These are phyloP conservation scores for Colletotrichum sublineola DNA, from an alignment of 2,329 filamentous ascomycete genomes.

Conservation along the genomic window DNA sequence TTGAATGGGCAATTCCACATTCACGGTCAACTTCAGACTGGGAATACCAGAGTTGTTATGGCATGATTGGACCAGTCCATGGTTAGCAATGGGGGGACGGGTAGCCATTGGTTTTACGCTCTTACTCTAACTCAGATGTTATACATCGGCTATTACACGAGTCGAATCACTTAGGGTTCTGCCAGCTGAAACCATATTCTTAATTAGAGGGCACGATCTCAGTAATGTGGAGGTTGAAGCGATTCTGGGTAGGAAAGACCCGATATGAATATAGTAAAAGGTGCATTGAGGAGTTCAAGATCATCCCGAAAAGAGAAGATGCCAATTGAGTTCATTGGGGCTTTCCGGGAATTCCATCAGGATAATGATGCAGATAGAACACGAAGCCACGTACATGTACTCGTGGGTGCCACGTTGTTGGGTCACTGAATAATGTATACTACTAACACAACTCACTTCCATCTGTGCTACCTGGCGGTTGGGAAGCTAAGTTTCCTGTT, in stretches of 20 bases:
- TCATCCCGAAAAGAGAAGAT: no score
- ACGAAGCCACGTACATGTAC: not conserved
- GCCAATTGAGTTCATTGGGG: no score
- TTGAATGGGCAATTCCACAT: no score
- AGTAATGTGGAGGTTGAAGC: not conserved
- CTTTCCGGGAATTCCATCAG: no score
- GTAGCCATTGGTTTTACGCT: no score
- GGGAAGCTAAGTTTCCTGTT: not conserved
- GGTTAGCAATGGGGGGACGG: no score
- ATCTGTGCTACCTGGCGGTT: rapidly evolving
- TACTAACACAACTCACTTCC: not conserved
- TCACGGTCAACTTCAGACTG: not conserved
- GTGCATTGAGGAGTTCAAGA: no score
- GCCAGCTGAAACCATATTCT: not conserved
- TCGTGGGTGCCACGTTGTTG: not conserved
- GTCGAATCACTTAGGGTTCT: not conserved
- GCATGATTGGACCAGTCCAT: not conserved
- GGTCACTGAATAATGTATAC: not conserved
- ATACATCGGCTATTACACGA: not conserved
- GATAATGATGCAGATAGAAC: no score
- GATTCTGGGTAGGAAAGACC: no score
- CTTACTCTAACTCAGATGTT: not conserved
- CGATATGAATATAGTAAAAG: no score
- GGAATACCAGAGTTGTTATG: not conserved
- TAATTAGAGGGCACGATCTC: rapidly evolving